These are phyloP conservation scores for Apophysomyces trapeziformis DNA, from an alignment of 371 early-diverging fungal genomes.

Conservation along the genomic window DNA sequence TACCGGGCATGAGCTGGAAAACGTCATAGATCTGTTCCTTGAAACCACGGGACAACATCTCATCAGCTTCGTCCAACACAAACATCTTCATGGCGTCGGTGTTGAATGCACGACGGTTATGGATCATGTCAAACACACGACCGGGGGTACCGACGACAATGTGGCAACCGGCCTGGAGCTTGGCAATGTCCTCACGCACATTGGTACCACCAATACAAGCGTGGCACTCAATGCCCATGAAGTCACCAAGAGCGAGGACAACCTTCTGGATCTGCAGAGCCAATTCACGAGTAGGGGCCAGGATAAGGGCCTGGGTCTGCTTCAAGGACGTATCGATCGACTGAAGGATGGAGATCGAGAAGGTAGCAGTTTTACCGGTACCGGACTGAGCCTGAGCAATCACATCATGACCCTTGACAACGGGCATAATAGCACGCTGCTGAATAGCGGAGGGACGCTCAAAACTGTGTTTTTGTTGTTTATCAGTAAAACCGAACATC, in stretches of 20 bases:
- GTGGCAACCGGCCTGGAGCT: constrained; percentile 71
- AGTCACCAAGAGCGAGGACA: constrained; percentile 82
- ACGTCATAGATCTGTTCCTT: constrained; percentile 94
- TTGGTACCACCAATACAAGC: constrained; percentile 93
- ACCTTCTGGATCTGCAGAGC: constrained; percentile 90
- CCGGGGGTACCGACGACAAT: constrained; percentile 96
- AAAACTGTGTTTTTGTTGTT: constrained; percentile 54
- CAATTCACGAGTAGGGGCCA: constrained; percentile 93
- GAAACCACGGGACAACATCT: constrained; percentile 94
- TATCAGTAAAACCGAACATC: neutral
- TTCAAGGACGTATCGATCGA: constrained; percentile 73
- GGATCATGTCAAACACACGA: constrained; percentile 93
- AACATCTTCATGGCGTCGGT: constrained; percentile 87
- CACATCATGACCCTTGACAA: constrained; percentile 86
- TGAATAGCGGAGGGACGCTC: constrained; percentile 93
- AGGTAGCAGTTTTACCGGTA: constrained; percentile 98
- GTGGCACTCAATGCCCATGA: constrained; percentile 81
- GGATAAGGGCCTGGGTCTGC: constrained; percentile 87
- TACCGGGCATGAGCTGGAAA: constrained; percentile 84
- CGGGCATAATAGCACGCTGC: constrained; percentile 89
- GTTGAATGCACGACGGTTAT: constrained; percentile 77
- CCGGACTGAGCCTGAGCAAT: constrained; percentile 97
- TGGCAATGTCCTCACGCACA: constrained; percentile 79
- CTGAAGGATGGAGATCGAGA: constrained; percentile 92
- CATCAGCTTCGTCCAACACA: constrained; percentile 98